These are phyloP conservation scores for Kappamyces sp. DNA, from an alignment of 192 early-diverging fungal genomes.

Conservation along the genomic window DNA sequence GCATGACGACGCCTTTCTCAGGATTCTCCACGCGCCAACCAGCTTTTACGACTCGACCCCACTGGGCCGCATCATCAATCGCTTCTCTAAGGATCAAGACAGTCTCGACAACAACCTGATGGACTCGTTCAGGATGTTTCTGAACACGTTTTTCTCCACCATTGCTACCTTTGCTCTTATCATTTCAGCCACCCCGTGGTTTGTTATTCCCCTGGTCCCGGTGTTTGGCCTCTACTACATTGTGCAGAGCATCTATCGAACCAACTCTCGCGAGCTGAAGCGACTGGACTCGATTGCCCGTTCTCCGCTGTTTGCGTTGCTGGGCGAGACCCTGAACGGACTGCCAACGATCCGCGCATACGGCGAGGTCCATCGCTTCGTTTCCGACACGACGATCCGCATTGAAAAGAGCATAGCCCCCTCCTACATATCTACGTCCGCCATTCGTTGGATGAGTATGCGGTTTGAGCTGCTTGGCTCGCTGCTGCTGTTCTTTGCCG, in stretches of 20 bases:
- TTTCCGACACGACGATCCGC: slow-evolving; percentile 55
- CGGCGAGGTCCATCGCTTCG: slow-evolving; percentile 71
- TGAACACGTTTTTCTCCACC: slow-evolving; percentile 48
- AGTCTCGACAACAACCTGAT: slow-evolving; percentile 60
- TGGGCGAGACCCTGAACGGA: slow-evolving; percentile 73
- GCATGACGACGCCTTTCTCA: slow-evolving; percentile 62
- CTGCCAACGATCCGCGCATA: slow-evolving; percentile 86
- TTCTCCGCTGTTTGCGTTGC: slow-evolving; percentile 75
- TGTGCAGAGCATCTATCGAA: slow-evolving; percentile 68
- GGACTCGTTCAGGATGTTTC: slow-evolving; percentile 62
- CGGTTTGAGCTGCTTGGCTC: slow-evolving; percentile 78
- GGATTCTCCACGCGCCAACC: slow-evolving; percentile 68
- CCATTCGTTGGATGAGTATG: slow-evolving; percentile 65
- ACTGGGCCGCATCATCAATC: slow-evolving; percentile 66
- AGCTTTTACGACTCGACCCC: slow-evolving; percentile 75
- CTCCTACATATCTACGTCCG: slow-evolving; percentile 66
- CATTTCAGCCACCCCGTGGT: slow-evolving; percentile 58
- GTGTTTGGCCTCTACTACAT: slow-evolving; percentile 72
- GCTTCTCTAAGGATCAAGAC: slow-evolving; percentile 67
- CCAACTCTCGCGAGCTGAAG: slow-evolving; percentile 80
- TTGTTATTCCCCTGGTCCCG: slow-evolving; percentile 65
- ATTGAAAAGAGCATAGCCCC: slow-evolving; percentile 74
- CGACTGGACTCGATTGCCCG: slow-evolving; percentile 80
- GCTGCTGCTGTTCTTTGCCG: slow-evolving; percentile 68
- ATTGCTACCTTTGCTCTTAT: slow-evolving; percentile 66